Evolutionary conservation across 805 yeast species (phyloP), one percentile per base, ranked within the genome.

Genomic region (Cyberlindnera petersonii): DNA sequence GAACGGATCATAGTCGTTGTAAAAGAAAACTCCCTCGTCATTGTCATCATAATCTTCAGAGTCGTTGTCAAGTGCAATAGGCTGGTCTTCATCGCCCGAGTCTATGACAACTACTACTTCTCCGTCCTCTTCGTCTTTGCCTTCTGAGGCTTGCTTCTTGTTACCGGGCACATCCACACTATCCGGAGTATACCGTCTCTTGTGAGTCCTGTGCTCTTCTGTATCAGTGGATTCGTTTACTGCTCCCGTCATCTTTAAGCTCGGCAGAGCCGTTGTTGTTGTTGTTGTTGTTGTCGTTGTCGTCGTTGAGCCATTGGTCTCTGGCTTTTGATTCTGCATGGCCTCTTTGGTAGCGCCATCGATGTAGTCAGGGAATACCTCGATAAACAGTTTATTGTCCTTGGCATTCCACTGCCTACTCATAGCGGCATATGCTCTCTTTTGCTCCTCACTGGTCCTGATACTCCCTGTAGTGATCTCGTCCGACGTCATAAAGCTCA

Each of bases 401-500:
- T 28, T 26, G 8, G 37, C 40, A 24, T 51, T 51, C 37, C 41
- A 47, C 3, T 61, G 61, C 46, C 69, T 69, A 33, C 88, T 77
- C 32, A 66, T 69, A 22, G 49, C 59, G 5, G 95, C 93, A 40
- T 72, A 63, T 27, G 59, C 60, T 26, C 60, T 62, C 65, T 77
- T 82, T 31, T 73, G 72, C 11, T 58, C 60, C 17, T 71, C 81
- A 5, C 81, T 69, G 2, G 94, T 74, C 3, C 60, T 66, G 13
- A 87, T 75, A 5, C 89, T 77, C 0, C 97, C 97, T 0, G 95
- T 77, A 2, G 96, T 83, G n/a, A 68, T 59, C 44, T 89, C 96
- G 39, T 77, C 73, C 8, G 89, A 78, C 1, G 91, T 86, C 96
- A 89, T 89, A 55, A 89, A 89, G 56, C 95, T 85, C 47, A 88